phyloP scores from a whole-genome alignment of 2,329 filamentous ascomycete species.

The Pestalotiopsis fici region DNA sequence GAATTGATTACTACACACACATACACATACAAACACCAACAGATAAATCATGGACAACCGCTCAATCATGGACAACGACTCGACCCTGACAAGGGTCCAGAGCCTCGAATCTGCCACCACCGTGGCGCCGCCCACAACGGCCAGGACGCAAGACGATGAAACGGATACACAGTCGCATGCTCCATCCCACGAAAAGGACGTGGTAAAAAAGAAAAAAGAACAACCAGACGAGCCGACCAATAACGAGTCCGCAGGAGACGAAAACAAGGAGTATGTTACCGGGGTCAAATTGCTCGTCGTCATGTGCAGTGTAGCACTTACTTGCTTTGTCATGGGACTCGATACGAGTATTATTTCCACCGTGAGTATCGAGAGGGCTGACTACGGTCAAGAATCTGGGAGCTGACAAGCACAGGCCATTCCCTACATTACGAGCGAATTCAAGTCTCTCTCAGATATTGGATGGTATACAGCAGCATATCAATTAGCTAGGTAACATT shows the following conservation, averaged over 20 bases:
- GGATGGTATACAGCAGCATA: constrained; percentile 17
- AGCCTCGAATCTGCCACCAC: not conserved
- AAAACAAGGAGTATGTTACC: constrained; percentile 22
- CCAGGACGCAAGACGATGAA: not conserved
- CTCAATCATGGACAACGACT: not conserved
- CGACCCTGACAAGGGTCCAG: not conserved
- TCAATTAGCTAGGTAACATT: constrained; percentile 11
- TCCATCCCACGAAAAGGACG: not conserved
- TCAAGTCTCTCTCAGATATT: constrained; percentile 14
- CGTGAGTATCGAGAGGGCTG: constrained; percentile 26
- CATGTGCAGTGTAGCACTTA: constrained; percentile 37
- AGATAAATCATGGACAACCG: not conserved
- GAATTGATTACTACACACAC: too few relatives aligned
- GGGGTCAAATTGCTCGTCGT: constrained; percentile 25
- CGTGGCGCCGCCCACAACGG: not conserved
- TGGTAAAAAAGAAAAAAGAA: not conserved
- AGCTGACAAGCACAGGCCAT: constrained; percentile 10
- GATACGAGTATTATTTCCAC: constrained; percentile 57
- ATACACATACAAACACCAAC: not conserved
- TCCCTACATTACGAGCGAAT: constrained; percentile 15
- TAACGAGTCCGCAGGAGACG: not conserved
- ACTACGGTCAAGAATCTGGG: too few relatives aligned
- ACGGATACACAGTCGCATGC: not conserved
- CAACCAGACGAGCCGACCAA: not conserved
- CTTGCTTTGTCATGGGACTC: constrained; percentile 48